Evolutionary conservation across 805 yeast species (phyloP).

Genomic region (Brettanomyces naardenensis): DNA sequence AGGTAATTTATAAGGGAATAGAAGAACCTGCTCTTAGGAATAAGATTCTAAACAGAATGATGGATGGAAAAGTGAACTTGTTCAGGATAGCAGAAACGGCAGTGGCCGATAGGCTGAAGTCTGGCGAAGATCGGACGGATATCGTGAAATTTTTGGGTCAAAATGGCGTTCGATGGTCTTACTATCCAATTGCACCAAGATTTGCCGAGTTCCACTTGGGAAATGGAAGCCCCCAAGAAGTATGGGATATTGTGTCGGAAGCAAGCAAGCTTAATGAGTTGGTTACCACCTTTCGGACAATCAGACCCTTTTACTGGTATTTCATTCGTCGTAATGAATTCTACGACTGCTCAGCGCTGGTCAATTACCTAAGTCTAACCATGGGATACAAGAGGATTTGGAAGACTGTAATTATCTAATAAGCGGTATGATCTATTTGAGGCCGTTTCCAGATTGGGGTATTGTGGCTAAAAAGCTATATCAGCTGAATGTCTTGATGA

Average conservation of each 20-base stretch:
- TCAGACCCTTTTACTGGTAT: conserved; percentile 8
- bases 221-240: conserved; percentile 1
- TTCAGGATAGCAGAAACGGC: conserved; percentile 2
- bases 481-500: conserved; percentile 7
- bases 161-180: background rate
- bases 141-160: background rate
- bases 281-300: conserved; percentile 7
- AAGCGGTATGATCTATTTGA: conserved; percentile 1
- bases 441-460: conserved; percentile 8
- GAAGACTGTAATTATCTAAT: conserved; percentile 7
- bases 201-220: background rate
- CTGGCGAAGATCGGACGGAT: background rate
- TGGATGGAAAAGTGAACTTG: conserved; percentile 1
- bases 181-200: background rate
- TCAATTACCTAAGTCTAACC: conserved; percentile 4
- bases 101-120: background rate
- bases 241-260: conserved; percentile 8
- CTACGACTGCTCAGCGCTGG: conserved; percentile 11
- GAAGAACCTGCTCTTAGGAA: conserved; percentile 5
- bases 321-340: conserved; percentile 8
- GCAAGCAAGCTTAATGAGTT: conserved; percentile 2
- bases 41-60: conserved; percentile 5
- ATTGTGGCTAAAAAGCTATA: conserved; percentile 10
- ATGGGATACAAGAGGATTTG: conserved; percentile 5
- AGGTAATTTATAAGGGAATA: conserved; percentile 7